phyloP scores from a whole-genome alignment of 306 rosid genomes.

The Ochetophila trinervis region DNA sequence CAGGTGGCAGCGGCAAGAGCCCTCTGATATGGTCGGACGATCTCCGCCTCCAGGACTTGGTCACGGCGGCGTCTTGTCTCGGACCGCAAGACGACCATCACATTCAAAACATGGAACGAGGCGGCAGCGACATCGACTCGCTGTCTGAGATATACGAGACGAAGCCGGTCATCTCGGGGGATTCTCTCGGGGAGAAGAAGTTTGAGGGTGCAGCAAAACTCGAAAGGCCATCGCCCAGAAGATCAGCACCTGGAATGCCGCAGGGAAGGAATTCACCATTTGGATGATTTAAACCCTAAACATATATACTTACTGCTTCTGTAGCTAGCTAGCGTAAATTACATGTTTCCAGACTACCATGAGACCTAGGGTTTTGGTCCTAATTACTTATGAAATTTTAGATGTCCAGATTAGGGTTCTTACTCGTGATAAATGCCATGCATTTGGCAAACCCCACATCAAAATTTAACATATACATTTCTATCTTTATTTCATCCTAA shows the following conservation, averaged over 20 bases:
- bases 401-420: conserved; percentile 30
- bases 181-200: conserved; percentile 39
- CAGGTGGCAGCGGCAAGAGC: conserved; percentile 61
- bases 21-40: conserved; percentile 92
- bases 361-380: conserved; percentile 58
- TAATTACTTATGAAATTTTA: conserved; percentile 31
- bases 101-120: conserved; percentile 60
- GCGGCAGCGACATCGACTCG: conserved; percentile 53
- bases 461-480: conserved; percentile 30
- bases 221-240: conserved; percentile 80
- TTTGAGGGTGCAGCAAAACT: conserved; percentile 57
- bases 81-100: conserved; percentile 61
- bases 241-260: conserved; percentile 45
- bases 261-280: conserved; percentile 69
- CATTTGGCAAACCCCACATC: conserved; percentile 48
- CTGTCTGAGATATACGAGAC: conserved; percentile 68
- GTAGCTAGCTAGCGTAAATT: too few species aligned
- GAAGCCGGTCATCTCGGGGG: conserved; percentile 55
- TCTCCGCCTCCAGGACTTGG: conserved; percentile 79
- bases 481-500: conserved; percentile 40
- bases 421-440: conserved; percentile 55
- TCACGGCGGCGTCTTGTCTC: conserved; percentile 66
- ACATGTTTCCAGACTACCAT: too few species aligned
- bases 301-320: too few species aligned
- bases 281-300: too few species aligned